phyloP scores from a whole-genome alignment of 2,329 filamentous ascomycete genomes.

The Thermoascus crustaceus region DNA sequence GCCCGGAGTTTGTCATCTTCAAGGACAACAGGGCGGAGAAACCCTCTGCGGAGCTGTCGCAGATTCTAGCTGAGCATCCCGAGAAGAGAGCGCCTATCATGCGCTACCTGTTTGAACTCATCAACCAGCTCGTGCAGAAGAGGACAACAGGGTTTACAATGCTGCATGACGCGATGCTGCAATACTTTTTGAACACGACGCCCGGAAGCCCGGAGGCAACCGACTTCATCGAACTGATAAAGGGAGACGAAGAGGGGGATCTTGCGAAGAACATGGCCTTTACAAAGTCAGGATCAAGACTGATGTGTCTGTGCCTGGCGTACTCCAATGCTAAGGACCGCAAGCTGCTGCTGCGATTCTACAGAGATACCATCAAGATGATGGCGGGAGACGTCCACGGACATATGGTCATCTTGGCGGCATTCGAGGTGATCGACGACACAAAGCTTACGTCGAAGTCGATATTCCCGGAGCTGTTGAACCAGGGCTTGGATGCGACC shows the following conservation, averaged over 20 bases:
- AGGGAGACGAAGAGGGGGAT: constrained; percentile 85
- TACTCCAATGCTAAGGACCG: constrained; percentile 86
- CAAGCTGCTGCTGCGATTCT: constrained; percentile 77
- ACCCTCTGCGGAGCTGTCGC: constrained; percentile 57
- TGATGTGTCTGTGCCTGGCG: constrained; percentile 75
- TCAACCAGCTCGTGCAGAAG: constrained; percentile 91
- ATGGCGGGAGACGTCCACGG: constrained; percentile 75
- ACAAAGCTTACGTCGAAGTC: constrained; percentile 80
- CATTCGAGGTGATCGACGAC: constrained; percentile 88
- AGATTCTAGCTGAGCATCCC: constrained; percentile 67
- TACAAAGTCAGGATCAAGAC: constrained; percentile 74
- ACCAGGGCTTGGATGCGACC: constrained; percentile 47
- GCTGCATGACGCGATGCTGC: constrained; percentile 95
- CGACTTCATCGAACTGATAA: constrained; percentile 83
- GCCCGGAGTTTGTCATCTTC: constrained; percentile 81
- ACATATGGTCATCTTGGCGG: constrained; percentile 72
- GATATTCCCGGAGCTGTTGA: constrained; percentile 78
- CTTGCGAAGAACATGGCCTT: constrained; percentile 93
- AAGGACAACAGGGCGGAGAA: constrained; percentile 47
- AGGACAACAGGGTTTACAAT: constrained; percentile 95
- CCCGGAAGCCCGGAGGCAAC: constrained; percentile 70
- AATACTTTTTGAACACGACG: constrained; percentile 80
- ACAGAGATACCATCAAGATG: constrained; percentile 78
- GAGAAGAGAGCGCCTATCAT: constrained; percentile 84
- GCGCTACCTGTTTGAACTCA: constrained; percentile 74